Evolutionary conservation across 441 rosid genomes (phyloP), one percentile per base, ranked within the genome.

Genomic region (Francoa sonchifolia): DNA sequence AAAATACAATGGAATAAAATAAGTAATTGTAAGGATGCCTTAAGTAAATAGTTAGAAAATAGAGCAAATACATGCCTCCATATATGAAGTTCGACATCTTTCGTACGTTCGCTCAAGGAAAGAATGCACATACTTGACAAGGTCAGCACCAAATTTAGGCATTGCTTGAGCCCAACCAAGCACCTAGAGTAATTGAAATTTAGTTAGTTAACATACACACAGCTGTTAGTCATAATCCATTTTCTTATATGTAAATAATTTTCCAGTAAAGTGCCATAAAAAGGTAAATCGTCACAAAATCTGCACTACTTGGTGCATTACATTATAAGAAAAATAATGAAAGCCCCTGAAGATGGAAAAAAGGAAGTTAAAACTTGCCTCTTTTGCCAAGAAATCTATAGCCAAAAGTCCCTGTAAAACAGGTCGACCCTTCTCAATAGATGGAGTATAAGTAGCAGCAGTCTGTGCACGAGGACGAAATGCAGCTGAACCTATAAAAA

Each of bases 161-260:
- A 92, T 80, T 48, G 96, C 95, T 74, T 86, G 96, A 59, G 96
- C 99, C 99, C 99, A 92, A 55, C 92, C 96, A 55, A 86, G 75
- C 58, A 92, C 92, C 96, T 92, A 45, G 21, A 61, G 34, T 27
- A 62, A 32, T 48, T 19, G 42, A 42, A n/a, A n/a, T n/a, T n/a
- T n/a, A n/a, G n/a, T n/a, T n/a, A n/a, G n/a, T n/a, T n/a, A n/a
- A n/a, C n/a, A n/a, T n/a, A n/a, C n/a, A n/a, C n/a, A n/a, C n/a
- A n/a, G n/a, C n/a, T n/a, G n/a, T n/a, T n/a, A n/a, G n/a, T n/a
- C n/a, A n/a, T n/a, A n/a, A n/a, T n/a, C n/a, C n/a, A n/a, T n/a
- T n/a, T n/a, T n/a, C n/a, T n/a, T n/a, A n/a, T n/a, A n/a, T n/a
- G n/a, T n/a, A n/a, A n/a, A n/a, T n/a, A n/a, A n/a, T n/a, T n/a